Percentiles rank a stretch among this genome's conserved stretches.
phyloP scores from a whole-genome alignment of 108 stramenopile species.

The Stephanodiscus triporus region DNA sequence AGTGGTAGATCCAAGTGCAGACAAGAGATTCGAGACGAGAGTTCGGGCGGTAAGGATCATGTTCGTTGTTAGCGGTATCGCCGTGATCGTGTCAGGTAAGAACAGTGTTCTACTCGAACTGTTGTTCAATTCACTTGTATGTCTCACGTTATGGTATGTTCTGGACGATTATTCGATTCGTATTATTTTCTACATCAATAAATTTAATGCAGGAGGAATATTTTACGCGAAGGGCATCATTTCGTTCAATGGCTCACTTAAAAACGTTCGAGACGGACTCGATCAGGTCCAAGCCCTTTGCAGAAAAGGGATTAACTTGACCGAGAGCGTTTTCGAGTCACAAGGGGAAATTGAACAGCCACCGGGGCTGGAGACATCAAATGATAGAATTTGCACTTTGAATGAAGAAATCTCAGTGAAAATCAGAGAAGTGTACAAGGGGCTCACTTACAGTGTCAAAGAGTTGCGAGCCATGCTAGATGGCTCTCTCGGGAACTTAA shows the following conservation, averaged over 20 bases:
- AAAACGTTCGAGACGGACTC: background rate
- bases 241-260: conserved; percentile 1
- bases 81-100: conserved; percentile 9
- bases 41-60: conserved; percentile 4
- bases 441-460: conserved; percentile 2
- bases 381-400: conserved; percentile 6
- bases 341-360: conserved; percentile 11
- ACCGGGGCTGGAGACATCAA: background rate
- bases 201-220: background rate
- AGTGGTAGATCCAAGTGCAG: background rate
- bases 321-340: conserved; percentile 8
- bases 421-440: conserved; percentile 14
- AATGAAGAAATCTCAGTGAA: conserved; percentile 11
- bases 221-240: conserved; percentile 25
- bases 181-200: background rate
- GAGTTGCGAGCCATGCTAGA: conserved; percentile 18
- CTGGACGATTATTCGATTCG: too few species aligned
- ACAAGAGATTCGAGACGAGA: conserved; percentile 23
- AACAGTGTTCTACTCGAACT: too few species aligned
- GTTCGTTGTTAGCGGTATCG: conserved; percentile 7
- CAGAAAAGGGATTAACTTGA: conserved; percentile 11
- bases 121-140: too few species aligned
- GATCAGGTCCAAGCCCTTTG: conserved; percentile 23
- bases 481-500: conserved; percentile 13
- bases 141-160: too few species aligned